Conservation (phyloP, 768 basidiomycete species). For the Phaffia tasmanica region DNA sequence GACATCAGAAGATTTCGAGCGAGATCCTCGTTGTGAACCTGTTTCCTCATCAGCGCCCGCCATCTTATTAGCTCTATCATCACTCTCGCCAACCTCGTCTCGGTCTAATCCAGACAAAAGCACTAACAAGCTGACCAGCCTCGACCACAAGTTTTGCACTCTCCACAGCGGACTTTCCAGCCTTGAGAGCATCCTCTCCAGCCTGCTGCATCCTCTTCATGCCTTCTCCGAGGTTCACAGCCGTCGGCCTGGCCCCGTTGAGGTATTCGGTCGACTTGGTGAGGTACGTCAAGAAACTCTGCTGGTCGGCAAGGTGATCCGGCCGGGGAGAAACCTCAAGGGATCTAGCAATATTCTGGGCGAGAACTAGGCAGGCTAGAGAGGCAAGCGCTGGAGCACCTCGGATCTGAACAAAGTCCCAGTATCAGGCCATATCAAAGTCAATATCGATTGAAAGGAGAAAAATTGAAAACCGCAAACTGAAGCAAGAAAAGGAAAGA, state of each 20-base stretch:
- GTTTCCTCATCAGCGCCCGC: not conserved
- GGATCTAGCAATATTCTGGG: constrained; percentile 51
- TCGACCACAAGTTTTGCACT: constrained; percentile 48
- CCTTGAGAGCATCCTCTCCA: constrained; percentile 20
- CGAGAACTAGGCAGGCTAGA: constrained; percentile 69
- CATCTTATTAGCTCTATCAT: not conserved
- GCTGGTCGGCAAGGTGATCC: constrained; percentile 49
- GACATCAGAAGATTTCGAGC: constrained; percentile 78
- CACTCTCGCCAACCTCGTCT: no score
- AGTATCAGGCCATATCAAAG: not conserved
- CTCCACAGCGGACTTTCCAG: constrained; percentile 32
- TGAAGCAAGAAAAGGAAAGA: not conserved
- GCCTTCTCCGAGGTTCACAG: constrained; percentile 85
- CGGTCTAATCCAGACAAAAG: no score
- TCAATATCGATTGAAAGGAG: not conserved
- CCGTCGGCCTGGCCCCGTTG: constrained; percentile 82
- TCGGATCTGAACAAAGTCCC: constrained; percentile 47
- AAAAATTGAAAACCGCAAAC: not conserved
- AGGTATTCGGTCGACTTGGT: constrained; percentile 56
- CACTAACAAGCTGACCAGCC: constrained; percentile 49
- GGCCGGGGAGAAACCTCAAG: constrained; percentile 45
- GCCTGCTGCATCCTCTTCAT: constrained; percentile 55
- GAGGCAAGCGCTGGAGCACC: constrained; percentile 94
- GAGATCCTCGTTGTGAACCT: constrained; percentile 72
- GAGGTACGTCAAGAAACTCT: constrained; percentile 49